A percentile compares a stretch with the other conserved stretches of the same genome.
Conservation (phyloP, 176 grass and related monocot genomes). For the Areca catechu region DNA sequence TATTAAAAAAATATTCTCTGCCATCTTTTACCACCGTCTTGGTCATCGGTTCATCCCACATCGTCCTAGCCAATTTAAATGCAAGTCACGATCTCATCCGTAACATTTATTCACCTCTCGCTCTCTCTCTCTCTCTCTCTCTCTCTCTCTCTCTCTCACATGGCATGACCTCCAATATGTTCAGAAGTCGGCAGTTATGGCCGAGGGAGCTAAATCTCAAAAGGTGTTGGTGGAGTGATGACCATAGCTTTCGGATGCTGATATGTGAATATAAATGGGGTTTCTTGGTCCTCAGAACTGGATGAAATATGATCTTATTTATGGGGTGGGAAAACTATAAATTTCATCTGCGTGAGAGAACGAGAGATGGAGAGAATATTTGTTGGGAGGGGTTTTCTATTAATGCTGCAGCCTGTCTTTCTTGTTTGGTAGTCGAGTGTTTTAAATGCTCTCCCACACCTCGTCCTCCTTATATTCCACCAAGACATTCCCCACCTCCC, state of each 20-base stretch:
- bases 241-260: constrained; percentile 4
- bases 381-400: constrained; percentile 6
- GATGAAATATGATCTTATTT: neutral
- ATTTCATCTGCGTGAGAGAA: neutral
- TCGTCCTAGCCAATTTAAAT: too few relatives aligned
- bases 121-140: neutral
- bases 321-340: neutral
- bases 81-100: too few relatives aligned
- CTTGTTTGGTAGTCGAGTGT: constrained; percentile 2
- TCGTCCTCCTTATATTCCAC: constrained; percentile 15
- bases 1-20: too few relatives aligned
- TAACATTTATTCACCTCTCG: too few relatives aligned
- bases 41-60: too few relatives aligned
- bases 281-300: neutral
- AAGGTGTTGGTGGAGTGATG: neutral
- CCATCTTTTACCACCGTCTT: too few relatives aligned
- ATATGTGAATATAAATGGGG: neutral
- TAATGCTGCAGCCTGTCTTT: constrained; percentile 23
- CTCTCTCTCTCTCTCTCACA: neutral
- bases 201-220: constrained; percentile 13
- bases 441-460: constrained; percentile 11
- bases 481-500: neutral
- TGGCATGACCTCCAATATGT: neutral
- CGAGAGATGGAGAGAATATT: neutral
- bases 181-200: constrained; percentile 1